A percentile compares a stretch with the other conserved stretches of the same genome.
Conservation (phyloP, 305 asterid species). For the Fraxinus angustifolia region DNA sequence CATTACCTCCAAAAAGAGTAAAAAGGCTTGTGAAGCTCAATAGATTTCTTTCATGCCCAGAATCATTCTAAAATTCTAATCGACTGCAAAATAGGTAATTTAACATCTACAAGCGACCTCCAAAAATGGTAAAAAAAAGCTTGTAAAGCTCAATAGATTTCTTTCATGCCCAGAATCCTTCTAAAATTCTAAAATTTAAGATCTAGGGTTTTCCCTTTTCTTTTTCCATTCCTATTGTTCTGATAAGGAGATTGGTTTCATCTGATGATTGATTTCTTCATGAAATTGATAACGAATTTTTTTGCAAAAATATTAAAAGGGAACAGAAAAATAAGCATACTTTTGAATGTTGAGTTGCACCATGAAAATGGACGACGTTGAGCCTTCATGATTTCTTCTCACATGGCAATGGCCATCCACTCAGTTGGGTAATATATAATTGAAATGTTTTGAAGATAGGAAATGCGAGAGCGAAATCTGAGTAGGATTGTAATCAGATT, state of each 20-base stretch:
- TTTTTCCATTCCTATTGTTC: background rate
- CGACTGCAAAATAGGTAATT: background rate
- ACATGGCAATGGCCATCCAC: background rate
- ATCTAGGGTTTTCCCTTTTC: background rate
- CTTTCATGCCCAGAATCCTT: background rate
- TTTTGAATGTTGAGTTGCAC: background rate
- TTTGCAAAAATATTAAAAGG: background rate
- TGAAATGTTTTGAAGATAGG: background rate
- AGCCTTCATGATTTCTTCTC: background rate
- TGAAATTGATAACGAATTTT: background rate
- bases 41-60: background rate
- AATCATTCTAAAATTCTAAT: background rate
- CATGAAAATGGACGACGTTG: background rate
- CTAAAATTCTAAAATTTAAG: background rate
- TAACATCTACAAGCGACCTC: background rate
- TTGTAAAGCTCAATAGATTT: background rate
- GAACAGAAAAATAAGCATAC: background rate
- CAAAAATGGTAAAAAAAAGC: background rate
- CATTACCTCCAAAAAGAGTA: background rate
- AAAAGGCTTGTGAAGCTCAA: background rate
- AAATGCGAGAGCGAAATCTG: background rate
- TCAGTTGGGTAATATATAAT: background rate
- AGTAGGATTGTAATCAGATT: background rate
- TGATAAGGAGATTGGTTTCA: background rate
- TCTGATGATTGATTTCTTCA: background rate